Evolutionary conservation across 2,329 filamentous ascomycete species (phyloP).

Genomic region (Aureobasidium sp.): DNA sequence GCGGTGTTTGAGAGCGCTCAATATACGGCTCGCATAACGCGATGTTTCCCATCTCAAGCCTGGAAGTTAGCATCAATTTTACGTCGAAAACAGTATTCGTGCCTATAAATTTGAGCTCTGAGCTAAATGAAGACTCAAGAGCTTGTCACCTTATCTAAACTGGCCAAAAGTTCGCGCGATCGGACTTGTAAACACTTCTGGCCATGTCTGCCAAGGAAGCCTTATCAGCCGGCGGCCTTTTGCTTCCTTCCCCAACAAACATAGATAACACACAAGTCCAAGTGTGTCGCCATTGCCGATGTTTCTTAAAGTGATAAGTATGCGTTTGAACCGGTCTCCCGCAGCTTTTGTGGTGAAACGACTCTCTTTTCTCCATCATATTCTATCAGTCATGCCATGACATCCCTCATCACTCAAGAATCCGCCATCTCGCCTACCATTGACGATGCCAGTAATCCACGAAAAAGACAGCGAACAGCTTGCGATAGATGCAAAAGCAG

Average conservation of each 20-base stretch:
- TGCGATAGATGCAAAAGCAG: slow-evolving; percentile 11
- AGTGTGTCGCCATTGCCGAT: too few species aligned
- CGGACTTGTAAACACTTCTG: not conserved
- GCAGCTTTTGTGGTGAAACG: not conserved
- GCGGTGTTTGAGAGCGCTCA: not conserved
- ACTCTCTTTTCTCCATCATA: not conserved
- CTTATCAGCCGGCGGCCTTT: not conserved
- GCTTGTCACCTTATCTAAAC: too few species aligned
- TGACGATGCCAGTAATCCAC: not conserved
- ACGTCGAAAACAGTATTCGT: too few species aligned
- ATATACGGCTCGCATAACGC: not conserved
- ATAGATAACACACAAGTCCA: not conserved
- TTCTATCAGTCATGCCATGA: not conserved
- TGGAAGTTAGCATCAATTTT: not conserved
- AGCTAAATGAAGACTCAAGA: too few species aligned
- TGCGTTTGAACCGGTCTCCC: too few species aligned
- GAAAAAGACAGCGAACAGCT: slow-evolving; percentile 7
- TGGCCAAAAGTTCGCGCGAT: not conserved
- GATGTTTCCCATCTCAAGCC: not conserved
- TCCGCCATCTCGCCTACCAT: not conserved
- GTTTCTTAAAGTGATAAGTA: too few species aligned
- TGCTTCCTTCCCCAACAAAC: not conserved
- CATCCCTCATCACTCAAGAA: not conserved
- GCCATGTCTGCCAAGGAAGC: not conserved
- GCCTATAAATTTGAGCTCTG: too few species aligned